A percentile compares a stretch with the other conserved stretches of the same genome.
These are phyloP conservation scores for Blastobotrys illinoisensis DNA, from an alignment of 1,139 yeast genomes.

Conservation along the genomic window DNA sequence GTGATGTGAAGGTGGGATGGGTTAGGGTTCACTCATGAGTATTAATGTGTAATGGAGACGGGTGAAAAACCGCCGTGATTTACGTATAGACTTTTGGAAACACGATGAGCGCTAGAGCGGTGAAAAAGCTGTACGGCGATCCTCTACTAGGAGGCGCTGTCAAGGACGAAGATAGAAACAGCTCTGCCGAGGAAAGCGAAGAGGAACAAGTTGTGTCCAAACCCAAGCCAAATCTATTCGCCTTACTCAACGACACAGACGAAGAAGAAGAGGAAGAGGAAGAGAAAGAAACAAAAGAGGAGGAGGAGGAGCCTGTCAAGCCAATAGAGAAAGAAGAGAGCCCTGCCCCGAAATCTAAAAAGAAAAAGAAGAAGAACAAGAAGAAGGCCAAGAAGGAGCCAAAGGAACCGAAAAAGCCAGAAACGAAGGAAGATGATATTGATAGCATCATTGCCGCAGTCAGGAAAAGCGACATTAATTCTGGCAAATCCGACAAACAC, in stretches of 20 bases:
- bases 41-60: background rate
- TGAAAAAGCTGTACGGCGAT: constrained; percentile 20
- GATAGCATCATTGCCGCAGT: constrained; percentile 14
- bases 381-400: constrained; percentile 7
- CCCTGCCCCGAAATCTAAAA: constrained; percentile 8
- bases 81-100: background rate
- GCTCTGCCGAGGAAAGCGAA: constrained; percentile 5
- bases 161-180: background rate
- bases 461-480: constrained; percentile 19
- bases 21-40: too few species aligned
- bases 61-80: background rate
- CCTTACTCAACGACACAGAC: constrained; percentile 42
- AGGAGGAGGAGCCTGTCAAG: constrained; percentile 19
- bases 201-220: constrained; percentile 15
- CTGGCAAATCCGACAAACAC: constrained; percentile 20
- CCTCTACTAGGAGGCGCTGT: constrained; percentile 4
- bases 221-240: constrained; percentile 46
- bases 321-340: constrained; percentile 18
- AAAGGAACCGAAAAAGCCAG: constrained; percentile 18
- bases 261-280: constrained; percentile 33
- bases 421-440: constrained; percentile 15
- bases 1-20: too few species aligned
- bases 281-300: constrained; percentile 16
- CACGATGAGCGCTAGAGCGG: constrained; percentile 21
- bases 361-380: constrained; percentile 17